phyloP scores from a whole-genome alignment of 2,329 filamentous ascomycete genomes.

The Amauroascus verrucosus region DNA sequence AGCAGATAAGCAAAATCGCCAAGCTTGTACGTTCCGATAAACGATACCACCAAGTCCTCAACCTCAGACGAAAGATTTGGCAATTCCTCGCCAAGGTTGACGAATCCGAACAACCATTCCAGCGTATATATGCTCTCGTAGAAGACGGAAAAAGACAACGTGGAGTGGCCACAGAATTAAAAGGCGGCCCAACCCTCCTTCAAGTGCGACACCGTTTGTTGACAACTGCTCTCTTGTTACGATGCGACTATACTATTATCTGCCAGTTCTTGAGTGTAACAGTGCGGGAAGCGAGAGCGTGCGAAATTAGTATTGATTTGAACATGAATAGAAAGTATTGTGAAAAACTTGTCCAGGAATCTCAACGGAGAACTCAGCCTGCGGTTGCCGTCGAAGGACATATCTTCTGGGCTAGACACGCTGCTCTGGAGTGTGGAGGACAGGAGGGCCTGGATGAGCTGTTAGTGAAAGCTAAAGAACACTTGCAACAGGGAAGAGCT shows the following conservation, averaged over 20 bases:
- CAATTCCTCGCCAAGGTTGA: slow-evolving; percentile 2
- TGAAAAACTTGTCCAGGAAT: slow-evolving; percentile 31
- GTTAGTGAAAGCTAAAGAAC: background rate
- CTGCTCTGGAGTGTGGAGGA: slow-evolving; percentile 32
- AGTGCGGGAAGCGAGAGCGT: background rate
- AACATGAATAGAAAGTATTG: background rate
- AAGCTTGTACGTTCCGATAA: background rate
- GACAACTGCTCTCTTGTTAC: slow-evolving; percentile 1
- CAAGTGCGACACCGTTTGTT: slow-evolving; percentile 5
- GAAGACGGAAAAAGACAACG: slow-evolving; percentile 1
- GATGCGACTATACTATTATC: slow-evolving; percentile 5
- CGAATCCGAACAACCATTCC: slow-evolving; percentile 6
- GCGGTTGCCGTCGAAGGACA: slow-evolving; percentile 43
- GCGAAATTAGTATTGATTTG: background rate
- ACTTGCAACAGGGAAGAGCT: background rate
- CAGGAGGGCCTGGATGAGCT: background rate
- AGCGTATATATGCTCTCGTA: slow-evolving; percentile 3
- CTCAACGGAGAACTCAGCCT: slow-evolving; percentile 28
- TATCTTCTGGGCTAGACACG: slow-evolving; percentile 43
- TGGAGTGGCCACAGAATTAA: background rate
- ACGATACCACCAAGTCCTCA: background rate
- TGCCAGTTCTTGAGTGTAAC: slow-evolving; percentile 2
- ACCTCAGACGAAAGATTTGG: slow-evolving; percentile 2
- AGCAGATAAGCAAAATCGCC: slow-evolving; percentile 1
- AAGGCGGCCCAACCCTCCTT: background rate